Base-by-base conservation (phyloP, 1,284 basidiomycete genomes). In the Apiotrichum porosum region DNA sequence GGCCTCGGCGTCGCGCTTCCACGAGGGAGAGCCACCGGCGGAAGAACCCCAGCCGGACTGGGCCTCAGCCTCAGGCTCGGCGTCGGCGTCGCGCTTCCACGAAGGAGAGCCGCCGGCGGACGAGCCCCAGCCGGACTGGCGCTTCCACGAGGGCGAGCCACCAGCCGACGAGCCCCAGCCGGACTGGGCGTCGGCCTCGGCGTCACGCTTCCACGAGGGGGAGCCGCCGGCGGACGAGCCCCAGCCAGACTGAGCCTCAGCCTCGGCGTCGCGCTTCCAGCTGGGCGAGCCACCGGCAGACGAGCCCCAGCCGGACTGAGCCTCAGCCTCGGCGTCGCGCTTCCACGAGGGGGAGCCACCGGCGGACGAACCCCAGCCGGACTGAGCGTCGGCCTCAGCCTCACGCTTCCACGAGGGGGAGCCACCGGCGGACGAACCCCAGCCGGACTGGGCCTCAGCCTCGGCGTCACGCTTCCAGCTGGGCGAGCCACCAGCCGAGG, bases 1-100 rank as follows among this genome's bases (percentile, higher is more conserved):
- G 41, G 50, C 46, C 42, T 57, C 56, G n/a, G 52, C 54, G 34
- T 58, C 56, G 31, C 47, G 42, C 50, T 61, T 58, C 57, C 59
- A 61, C 1, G 42, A 23, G 36, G 48, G 51, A 23, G 21, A 35
- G 31, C 53, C 52, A 21, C 14, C 9, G 39, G 30, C 39, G 4
- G 12, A 23, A n/a, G 12, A 12, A 22, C 37, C 37, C n/a, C 22
- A 40, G 23, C 17, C 14, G 14, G n/a, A 17, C 39, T 24, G 44
- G 30, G 23, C 21, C 33, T 50, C 30, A 21, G 55, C 45, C n/a
- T 44, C 15, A 8, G 15, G 21, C 32, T 37, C 23, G 18, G n/a
- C 8, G 6, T n/a, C 17, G 22, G 18, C 13, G 33, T n/a, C 15
- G 15, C 17, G 21, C 32, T 37, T 30, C 21, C 22, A 28, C 8